These are phyloP conservation scores for Cladobotryum mycophilum DNA, from an alignment of 2,329 filamentous ascomycete species.

Conservation along the genomic window DNA sequence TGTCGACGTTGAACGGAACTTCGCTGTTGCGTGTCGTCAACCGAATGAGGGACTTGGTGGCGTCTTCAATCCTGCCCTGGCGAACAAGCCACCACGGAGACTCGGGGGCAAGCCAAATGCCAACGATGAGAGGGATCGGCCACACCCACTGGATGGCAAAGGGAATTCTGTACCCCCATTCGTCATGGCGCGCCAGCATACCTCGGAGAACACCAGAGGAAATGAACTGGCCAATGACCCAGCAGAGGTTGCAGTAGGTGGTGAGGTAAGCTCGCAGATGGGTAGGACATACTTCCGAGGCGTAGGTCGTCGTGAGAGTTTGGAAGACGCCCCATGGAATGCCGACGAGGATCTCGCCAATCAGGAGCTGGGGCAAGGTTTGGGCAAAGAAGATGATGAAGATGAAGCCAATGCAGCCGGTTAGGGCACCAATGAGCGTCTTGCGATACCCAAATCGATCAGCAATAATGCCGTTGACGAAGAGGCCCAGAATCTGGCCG, in stretches of 20 bases:
- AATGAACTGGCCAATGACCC: conserved; percentile 43
- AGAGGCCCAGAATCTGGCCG: conserved; percentile 45
- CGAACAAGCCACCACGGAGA: conserved; percentile 47
- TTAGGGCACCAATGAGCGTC: conserved; percentile 39
- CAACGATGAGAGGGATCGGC: conserved; percentile 38
- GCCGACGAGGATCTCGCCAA: conserved; percentile 41
- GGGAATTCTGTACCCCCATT: conserved; percentile 43
- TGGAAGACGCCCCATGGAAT: conserved; percentile 43
- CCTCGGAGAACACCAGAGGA: conserved; percentile 37
- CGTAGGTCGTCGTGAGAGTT: conserved; percentile 42
- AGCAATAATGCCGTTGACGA: conserved; percentile 42
- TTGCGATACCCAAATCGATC: conserved; percentile 42
- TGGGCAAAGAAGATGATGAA: conserved; percentile 44
- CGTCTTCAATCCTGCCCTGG: conserved; percentile 32
- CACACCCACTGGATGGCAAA: conserved; percentile 46
- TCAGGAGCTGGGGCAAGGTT: conserved; percentile 34
- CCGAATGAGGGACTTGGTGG: conserved; percentile 31
- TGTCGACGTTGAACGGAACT: conserved; percentile 31
- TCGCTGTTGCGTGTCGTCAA: conserved; percentile 34
- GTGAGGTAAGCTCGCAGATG: conserved; percentile 45
- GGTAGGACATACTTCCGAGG: conserved; percentile 39
- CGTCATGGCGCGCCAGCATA: conserved; percentile 29
- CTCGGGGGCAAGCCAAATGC: conserved; percentile 40
- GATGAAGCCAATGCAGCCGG: conserved; percentile 36
- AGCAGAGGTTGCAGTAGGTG: conserved; percentile 44